Evolutionary conservation across 2,329 filamentous ascomycete genomes (phyloP).

Genomic region (Apiospora hydei): DNA sequence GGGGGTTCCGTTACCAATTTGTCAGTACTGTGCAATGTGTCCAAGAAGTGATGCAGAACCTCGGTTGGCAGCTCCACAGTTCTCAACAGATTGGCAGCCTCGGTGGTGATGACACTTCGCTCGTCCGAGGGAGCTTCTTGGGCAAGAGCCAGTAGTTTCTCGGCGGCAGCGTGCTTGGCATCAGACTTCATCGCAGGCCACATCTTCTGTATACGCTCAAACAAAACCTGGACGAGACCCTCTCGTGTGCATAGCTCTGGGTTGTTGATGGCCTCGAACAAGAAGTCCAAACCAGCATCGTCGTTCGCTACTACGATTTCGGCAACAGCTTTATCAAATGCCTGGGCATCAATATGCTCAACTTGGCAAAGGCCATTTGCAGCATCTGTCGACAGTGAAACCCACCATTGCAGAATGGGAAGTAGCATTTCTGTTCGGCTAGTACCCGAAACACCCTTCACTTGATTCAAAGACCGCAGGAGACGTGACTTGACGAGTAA

Average conservation of each 20-base stretch:
- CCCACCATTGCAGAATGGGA: slow-evolving; percentile 77
- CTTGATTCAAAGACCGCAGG: slow-evolving; percentile 73
- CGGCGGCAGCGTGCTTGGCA: slow-evolving; percentile 64
- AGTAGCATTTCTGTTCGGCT: slow-evolving; percentile 78
- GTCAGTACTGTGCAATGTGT: slow-evolving; percentile 75
- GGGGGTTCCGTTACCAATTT: slow-evolving; percentile 76
- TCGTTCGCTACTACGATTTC: slow-evolving; percentile 64
- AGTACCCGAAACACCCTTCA: slow-evolving; percentile 74
- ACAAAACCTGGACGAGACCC: slow-evolving; percentile 69
- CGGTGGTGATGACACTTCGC: slow-evolving; percentile 53
- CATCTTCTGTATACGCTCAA: slow-evolving; percentile 72
- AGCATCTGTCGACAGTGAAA: slow-evolving; percentile 58
- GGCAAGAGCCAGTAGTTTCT: slow-evolving; percentile 68
- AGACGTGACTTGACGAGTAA: slow-evolving; percentile 74
- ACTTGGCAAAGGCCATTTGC: slow-evolving; percentile 56
- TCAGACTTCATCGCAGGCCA: slow-evolving; percentile 77
- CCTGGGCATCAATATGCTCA: slow-evolving; percentile 52
- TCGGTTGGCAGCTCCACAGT: slow-evolving; percentile 76
- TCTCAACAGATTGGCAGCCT: slow-evolving; percentile 76
- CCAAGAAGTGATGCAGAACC: slow-evolving; percentile 75
- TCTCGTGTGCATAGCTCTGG: slow-evolving; percentile 51
- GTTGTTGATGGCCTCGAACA: slow-evolving; percentile 57
- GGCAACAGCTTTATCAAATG: slow-evolving; percentile 53
- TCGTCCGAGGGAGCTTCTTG: slow-evolving; percentile 52
- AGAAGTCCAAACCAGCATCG: slow-evolving; percentile 56